These are phyloP conservation scores for Russula sp. DNA, from an alignment of 768 basidiomycete species.

Conservation along the genomic window DNA sequence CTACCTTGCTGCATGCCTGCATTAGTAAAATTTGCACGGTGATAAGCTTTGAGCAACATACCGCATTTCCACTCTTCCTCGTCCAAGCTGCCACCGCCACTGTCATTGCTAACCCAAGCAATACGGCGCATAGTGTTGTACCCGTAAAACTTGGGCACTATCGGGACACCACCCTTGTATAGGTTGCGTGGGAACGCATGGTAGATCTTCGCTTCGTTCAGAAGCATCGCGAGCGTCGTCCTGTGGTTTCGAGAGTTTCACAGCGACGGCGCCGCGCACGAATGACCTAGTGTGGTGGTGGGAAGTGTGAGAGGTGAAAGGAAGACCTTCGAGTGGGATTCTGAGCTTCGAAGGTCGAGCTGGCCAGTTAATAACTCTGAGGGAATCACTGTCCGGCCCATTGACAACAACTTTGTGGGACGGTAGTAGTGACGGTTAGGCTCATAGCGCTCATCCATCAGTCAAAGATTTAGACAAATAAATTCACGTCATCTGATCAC, in stretches of 20 bases:
- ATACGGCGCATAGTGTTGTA: slow-evolving; percentile 48
- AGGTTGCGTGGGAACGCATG: slow-evolving; percentile 45
- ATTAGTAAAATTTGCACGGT: slow-evolving; percentile 45
- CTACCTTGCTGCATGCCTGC: slow-evolving; percentile 45
- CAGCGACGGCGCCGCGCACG: slow-evolving; percentile 30
- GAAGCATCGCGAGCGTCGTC: slow-evolving; percentile 30
- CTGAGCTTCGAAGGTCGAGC: slow-evolving; percentile 45
- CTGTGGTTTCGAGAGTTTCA: slow-evolving; percentile 30
- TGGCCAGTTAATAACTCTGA: not conserved
- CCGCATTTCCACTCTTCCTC: not conserved
- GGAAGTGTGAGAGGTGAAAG: slow-evolving; percentile 54
- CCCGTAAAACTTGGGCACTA: slow-evolving; percentile 65
- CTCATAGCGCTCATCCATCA: no score
- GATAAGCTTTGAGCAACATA: not conserved
- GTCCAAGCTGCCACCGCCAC: not conserved
- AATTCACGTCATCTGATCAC: not conserved
- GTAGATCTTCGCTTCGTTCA: no score
- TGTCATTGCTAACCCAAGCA: not conserved
- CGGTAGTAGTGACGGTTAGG: no score
- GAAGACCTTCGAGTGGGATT: slow-evolving; percentile 46
- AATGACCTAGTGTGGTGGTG: slow-evolving; percentile 28
- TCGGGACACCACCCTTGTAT: slow-evolving; percentile 49
- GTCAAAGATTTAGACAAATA: not conserved
- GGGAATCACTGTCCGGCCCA: not conserved
- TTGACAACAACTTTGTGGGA: no score